Evolutionary conservation across 2,329 filamentous ascomycete genomes (phyloP).

Genomic region (Ophiostoma australiae): DNA sequence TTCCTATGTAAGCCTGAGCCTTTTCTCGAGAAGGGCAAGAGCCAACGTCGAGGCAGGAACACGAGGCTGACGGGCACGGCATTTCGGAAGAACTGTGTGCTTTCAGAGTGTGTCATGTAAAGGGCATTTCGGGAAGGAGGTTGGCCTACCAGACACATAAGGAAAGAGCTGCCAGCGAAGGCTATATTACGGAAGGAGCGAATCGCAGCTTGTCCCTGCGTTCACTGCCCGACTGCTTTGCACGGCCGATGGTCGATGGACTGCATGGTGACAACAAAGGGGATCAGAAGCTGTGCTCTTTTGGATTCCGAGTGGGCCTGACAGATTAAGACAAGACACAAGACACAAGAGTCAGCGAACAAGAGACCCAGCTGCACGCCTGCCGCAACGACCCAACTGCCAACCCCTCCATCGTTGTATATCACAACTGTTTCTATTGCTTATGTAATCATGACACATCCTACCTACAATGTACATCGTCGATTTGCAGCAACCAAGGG

Average conservation of each 20-base stretch:
- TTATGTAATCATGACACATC: neutral
- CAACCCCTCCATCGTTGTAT: neutral
- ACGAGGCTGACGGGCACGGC: conserved; percentile 6
- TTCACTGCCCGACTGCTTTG: neutral
- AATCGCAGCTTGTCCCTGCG: neutral
- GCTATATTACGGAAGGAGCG: neutral
- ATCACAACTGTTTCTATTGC: neutral
- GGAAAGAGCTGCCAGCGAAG: neutral
- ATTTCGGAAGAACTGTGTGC: neutral
- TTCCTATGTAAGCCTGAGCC: neutral
- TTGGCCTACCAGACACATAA: neutral
- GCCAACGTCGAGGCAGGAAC: neutral
- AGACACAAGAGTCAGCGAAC: too few species aligned
- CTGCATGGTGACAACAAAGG: too few species aligned
- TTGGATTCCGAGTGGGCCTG: too few species aligned
- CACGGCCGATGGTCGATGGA: too few species aligned
- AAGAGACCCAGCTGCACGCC: too few species aligned
- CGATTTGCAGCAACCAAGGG: neutral
- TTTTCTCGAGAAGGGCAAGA: neutral
- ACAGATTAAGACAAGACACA: too few species aligned
- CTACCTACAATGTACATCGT: neutral
- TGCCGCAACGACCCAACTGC: neutral
- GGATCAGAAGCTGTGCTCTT: too few species aligned
- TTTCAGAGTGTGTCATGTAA: neutral
- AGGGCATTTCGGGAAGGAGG: neutral